Conservation (phyloP, 208 protist species). For the Lotmaria passim region DNA sequence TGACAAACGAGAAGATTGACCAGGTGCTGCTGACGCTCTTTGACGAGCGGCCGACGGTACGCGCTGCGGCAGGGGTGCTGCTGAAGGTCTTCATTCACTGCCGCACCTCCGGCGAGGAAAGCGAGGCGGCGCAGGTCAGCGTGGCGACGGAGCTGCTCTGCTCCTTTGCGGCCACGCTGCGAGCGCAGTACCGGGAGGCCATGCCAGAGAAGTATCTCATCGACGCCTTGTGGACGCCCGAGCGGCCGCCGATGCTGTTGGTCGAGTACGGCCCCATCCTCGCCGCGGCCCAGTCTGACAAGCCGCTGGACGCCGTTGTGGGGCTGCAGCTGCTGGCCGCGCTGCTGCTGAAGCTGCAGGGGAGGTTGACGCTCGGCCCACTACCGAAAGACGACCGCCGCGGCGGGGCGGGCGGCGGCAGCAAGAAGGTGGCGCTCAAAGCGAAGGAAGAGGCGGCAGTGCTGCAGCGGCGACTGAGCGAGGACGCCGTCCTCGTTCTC, state of each 20-base stretch:
- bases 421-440: slow-evolving; percentile 21
- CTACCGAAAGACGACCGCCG: slow-evolving; percentile 67
- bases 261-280: slow-evolving; percentile 64
- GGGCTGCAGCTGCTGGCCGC: slow-evolving; percentile 59
- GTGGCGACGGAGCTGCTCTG: slow-evolving; percentile 75
- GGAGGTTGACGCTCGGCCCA: slow-evolving; percentile 53
- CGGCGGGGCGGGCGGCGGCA: slow-evolving; percentile 5
- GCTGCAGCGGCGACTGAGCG: slow-evolving; percentile 49
- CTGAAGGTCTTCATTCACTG: slow-evolving; percentile 88
- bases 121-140: slow-evolving; percentile 45
- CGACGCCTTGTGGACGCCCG: slow-evolving; percentile 80
- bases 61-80: slow-evolving; percentile 78
- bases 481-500: slow-evolving; percentile 55
- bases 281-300: slow-evolving; percentile 38
- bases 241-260: slow-evolving; percentile 65
- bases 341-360: slow-evolving; percentile 64
- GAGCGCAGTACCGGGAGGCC: slow-evolving; percentile 69
- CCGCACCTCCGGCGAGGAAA: slow-evolving; percentile 63
- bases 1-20: slow-evolving; percentile 86
- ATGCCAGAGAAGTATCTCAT: slow-evolving; percentile 89
- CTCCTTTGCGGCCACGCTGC: slow-evolving; percentile 76
- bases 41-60: slow-evolving; percentile 88
- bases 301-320: slow-evolving; percentile 58
- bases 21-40: slow-evolving; percentile 80
- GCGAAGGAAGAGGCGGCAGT: slow-evolving; percentile 34